These are phyloP conservation scores for Rosa lucieae DNA, from an alignment of 306 rosid species.

Conservation along the genomic window DNA sequence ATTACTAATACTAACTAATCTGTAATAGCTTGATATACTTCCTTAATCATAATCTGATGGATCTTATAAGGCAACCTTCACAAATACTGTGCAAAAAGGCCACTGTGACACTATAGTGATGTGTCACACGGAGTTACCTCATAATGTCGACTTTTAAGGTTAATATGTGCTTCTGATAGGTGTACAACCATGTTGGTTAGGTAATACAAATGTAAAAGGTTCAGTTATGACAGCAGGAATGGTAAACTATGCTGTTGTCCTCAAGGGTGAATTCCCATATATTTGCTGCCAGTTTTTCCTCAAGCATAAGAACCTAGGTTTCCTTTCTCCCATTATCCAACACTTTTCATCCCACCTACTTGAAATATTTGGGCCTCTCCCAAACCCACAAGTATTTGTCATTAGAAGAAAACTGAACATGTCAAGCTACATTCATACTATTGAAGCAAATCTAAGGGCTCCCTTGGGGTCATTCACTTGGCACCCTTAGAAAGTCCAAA, in stretches of 20 bases:
- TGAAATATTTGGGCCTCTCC: no score
- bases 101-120: not conserved
- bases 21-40: not conserved
- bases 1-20: not conserved
- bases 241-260: not conserved
- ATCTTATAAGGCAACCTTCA: not conserved
- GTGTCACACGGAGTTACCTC: not conserved
- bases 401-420: not conserved
- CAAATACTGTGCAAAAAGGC: not conserved
- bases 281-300: not conserved
- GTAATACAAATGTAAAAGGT: not conserved
- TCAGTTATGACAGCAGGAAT: not conserved
- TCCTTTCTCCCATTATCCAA: not conserved
- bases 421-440: not conserved
- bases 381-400: no score
- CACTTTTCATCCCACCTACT: no score
- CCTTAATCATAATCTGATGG: not conserved
- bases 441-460: not conserved
- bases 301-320: not conserved
- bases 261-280: not conserved
- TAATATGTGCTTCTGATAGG: not conserved
- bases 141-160: no score
- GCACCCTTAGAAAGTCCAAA: not conserved
- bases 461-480: no score
- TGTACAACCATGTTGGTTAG: not conserved